These are phyloP conservation scores for Exserohilum turcica DNA, from an alignment of 2,329 filamentous ascomycete species.

Conservation along the genomic window DNA sequence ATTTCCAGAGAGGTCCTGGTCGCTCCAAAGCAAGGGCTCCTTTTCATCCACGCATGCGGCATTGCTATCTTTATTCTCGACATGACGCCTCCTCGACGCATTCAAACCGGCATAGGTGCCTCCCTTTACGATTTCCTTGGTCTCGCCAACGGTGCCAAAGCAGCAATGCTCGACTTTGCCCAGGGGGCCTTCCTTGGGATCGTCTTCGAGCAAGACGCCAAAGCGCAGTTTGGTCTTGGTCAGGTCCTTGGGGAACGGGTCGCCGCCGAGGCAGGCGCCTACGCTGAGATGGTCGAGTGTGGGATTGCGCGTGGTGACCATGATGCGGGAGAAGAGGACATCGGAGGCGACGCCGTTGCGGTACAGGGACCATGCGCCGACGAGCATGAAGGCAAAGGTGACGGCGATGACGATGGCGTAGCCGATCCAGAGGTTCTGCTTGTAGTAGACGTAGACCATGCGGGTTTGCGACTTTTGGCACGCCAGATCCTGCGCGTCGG, in stretches of 20 bases:
- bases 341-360: constrained; percentile 46
- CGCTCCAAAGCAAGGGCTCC: background rate
- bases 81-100: too few species aligned
- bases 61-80: too few species aligned
- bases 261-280: constrained; percentile 48
- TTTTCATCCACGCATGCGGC: background rate
- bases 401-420: constrained; percentile 42
- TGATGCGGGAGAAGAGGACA: constrained; percentile 45
- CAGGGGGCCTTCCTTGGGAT: constrained; percentile 37
- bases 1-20: too few species aligned
- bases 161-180: constrained; percentile 47
- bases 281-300: constrained; percentile 48
- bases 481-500: constrained; percentile 24
- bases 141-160: constrained; percentile 47
- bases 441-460: constrained; percentile 42
- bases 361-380: constrained; percentile 42
- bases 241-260: constrained; percentile 49
- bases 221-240: constrained; percentile 47
- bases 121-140: constrained; percentile 46
- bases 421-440: constrained; percentile 42
- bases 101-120: constrained; percentile 45
- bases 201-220: constrained; percentile 47
- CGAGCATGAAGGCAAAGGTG: constrained; percentile 35
- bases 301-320: constrained; percentile 47
- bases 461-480: constrained; percentile 36